These are phyloP conservation scores for Mimosa bimucronata DNA, from an alignment of 306 rosid genomes.

Conservation along the genomic window DNA sequence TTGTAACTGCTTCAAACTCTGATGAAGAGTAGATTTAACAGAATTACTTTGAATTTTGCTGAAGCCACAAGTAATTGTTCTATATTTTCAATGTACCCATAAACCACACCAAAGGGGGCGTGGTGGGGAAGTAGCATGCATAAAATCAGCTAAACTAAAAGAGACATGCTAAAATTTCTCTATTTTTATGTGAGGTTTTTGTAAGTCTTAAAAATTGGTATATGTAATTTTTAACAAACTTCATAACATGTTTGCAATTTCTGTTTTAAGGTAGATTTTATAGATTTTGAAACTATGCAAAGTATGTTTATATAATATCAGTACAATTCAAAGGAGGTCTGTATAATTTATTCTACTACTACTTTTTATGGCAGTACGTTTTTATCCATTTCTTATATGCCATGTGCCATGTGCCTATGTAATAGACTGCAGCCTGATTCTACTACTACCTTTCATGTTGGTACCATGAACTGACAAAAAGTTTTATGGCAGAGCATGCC, in stretches of 20 bases:
- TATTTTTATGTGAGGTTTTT: not conserved
- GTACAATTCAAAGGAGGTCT: not conserved
- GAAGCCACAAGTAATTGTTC: not conserved
- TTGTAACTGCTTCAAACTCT: not conserved
- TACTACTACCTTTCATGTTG: not conserved
- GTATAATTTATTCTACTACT: not conserved
- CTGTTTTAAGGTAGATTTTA: not conserved
- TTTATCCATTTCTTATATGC: not conserved
- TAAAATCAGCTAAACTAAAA: not conserved
- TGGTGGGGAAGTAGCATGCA: not conserved
- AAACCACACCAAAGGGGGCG: not conserved
- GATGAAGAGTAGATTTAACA: not conserved
- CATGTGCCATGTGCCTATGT: not conserved
- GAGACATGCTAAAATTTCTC: not conserved
- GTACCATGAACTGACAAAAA: slow-evolving; percentile 29
- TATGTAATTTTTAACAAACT: not conserved
- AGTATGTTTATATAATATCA: not conserved
- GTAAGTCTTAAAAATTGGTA: not conserved
- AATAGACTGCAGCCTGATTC: not conserved
- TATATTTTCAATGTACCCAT: not conserved
- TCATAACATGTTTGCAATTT: not conserved
- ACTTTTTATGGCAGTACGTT: not conserved
- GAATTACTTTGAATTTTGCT: not conserved
- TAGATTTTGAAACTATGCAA: not conserved
- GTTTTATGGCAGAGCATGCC: slow-evolving; percentile 76